Conservation (phyloP, 257 asterid species). For the Mitragyna speciosa region DNA sequence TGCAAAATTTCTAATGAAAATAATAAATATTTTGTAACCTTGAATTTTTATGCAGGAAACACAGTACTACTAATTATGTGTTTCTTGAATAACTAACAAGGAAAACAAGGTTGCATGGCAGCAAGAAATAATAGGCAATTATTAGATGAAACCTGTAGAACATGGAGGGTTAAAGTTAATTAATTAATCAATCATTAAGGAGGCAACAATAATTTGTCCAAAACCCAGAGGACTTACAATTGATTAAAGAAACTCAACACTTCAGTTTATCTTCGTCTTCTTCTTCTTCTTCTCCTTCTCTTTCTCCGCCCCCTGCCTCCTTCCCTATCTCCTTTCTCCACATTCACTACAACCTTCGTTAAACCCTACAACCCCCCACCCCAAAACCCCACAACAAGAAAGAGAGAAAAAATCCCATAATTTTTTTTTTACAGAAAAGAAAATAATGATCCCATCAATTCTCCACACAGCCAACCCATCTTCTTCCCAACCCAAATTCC, state of each 20-base stretch:
- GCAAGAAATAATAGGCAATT: too few species aligned
- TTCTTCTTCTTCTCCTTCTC: conserved; percentile 11
- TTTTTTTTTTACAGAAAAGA: neutral
- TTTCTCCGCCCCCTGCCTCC: neutral
- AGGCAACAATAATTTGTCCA: neutral
- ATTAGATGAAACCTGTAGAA: too few species aligned
- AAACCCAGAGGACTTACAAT: neutral
- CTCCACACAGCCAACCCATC: conserved; percentile 48
- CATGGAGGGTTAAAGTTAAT: too few species aligned
- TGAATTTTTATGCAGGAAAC: too few species aligned
- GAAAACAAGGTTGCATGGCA: too few species aligned
- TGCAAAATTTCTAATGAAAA: too few species aligned
- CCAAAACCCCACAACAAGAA: neutral
- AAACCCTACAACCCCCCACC: conserved; percentile 16
- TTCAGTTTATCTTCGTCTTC: neutral
- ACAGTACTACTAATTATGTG: too few species aligned
- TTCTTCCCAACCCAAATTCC: conserved; percentile 30
- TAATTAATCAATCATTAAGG: neutral
- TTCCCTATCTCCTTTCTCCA: neutral
- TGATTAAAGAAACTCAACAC: neutral
- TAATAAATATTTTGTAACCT: too few species aligned
- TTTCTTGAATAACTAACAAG: too few species aligned
- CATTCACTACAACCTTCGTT: neutral
- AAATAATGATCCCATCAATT: conserved; percentile 53
- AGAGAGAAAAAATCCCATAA: neutral